Conservation (phyloP, 768 basidiomycete genomes). For the Clitopilus passeckerianus region DNA sequence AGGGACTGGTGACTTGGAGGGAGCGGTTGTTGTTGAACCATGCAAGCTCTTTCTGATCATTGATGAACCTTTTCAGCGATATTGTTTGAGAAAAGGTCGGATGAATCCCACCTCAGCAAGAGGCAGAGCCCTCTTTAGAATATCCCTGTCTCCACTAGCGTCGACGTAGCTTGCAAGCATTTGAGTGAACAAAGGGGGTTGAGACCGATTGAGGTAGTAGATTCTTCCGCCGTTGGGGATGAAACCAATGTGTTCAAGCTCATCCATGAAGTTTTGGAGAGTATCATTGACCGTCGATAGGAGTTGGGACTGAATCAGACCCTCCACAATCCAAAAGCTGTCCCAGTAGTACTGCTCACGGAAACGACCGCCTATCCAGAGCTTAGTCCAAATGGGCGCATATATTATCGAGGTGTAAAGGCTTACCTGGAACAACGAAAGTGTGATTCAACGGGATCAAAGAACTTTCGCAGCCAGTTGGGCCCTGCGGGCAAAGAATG, state of each 20-base stretch:
- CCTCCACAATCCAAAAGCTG: constrained; percentile 86
- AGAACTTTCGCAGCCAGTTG: constrained; percentile 69
- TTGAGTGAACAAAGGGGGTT: constrained; percentile 88
- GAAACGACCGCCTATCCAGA: constrained; percentile 55
- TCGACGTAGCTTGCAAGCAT: constrained; percentile 88
- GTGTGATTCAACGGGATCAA: constrained; percentile 90
- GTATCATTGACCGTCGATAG: constrained; percentile 70
- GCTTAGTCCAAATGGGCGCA: not conserved
- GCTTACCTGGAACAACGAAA: constrained; percentile 82
- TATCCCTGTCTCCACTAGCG: constrained; percentile 64
- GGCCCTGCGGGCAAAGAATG: constrained; percentile 48
- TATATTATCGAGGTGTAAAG: not conserved
- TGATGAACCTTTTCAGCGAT: not conserved
- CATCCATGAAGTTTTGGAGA: constrained; percentile 93
- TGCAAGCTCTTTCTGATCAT: constrained; percentile 59
- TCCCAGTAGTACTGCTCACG: constrained; percentile 73
- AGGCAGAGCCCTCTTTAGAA: constrained; percentile 78
- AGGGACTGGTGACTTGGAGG: constrained; percentile 61
- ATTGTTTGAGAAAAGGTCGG: not conserved
- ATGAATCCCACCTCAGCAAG: constrained; percentile 61
- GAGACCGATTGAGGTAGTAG: constrained; percentile 90
- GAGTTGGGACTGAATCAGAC: constrained; percentile 77
- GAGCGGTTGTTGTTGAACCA: constrained; percentile 85
- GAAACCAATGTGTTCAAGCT: constrained; percentile 79
- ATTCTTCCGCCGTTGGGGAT: constrained; percentile 93